phyloP scores from a whole-genome alignment of 257 asterid species.

The Primulina huaijiensis region DNA sequence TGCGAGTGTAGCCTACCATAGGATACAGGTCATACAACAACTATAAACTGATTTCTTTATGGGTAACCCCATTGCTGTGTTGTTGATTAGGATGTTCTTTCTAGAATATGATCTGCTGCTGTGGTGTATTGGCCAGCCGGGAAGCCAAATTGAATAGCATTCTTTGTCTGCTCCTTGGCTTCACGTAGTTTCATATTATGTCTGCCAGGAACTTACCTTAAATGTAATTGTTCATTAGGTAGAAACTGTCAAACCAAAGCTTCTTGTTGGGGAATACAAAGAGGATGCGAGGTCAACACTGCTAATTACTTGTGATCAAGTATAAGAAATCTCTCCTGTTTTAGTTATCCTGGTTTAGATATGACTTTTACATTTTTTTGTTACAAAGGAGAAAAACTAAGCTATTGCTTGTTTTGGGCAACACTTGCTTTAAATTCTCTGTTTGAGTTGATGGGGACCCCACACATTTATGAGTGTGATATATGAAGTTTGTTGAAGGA shows the following conservation, averaged over 20 bases:
- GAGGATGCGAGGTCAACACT: conserved; percentile 67
- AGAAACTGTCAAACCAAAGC: conserved; percentile 64
- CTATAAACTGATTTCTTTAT: not conserved
- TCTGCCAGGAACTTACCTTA: conserved; percentile 34
- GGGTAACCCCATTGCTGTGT: not conserved
- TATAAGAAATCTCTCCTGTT: conserved; percentile 42
- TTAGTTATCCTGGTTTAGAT: conserved; percentile 29
- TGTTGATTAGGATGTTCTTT: not conserved
- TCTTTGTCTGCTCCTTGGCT: conserved; percentile 3
- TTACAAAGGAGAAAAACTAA: not conserved
- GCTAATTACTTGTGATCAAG: conserved; percentile 95
- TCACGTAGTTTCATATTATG: conserved; percentile 23
- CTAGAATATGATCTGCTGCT: not conserved
- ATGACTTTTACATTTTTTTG: conserved; percentile 13
- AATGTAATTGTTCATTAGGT: conserved; percentile 60
- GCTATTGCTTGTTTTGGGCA: not conserved
- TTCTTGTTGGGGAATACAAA: conserved; percentile 44
- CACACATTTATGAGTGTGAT: not conserved
- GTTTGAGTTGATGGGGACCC: not conserved
- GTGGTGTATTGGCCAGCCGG: not conserved
- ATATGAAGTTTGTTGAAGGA: not conserved
- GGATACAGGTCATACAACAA: not conserved
- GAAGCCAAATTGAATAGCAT: conserved; percentile 8
- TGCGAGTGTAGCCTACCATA: not conserved
- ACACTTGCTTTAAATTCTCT: not conserved